These are phyloP conservation scores for Hibiscus mutabilis DNA, from an alignment of 345 rosid genomes.

Conservation along the genomic window DNA sequence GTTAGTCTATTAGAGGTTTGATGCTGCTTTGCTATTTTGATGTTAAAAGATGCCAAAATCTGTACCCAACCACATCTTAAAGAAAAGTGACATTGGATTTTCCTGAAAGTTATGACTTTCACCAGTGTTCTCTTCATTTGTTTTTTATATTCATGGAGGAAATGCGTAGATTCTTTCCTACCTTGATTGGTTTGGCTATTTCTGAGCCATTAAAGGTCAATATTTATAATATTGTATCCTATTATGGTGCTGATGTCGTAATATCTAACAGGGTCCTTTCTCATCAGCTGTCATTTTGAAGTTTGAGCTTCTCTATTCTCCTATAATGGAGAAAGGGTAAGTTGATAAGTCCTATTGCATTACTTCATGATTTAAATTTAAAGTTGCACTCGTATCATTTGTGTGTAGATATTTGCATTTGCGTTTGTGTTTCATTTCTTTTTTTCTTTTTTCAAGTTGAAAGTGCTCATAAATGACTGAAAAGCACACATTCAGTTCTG, in stretches of 20 bases:
- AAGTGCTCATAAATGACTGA: background rate
- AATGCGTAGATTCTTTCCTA: background rate
- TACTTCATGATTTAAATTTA: background rate
- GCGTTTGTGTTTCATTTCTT: background rate
- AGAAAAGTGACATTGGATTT: background rate
- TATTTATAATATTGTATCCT: background rate
- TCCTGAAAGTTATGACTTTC: background rate
- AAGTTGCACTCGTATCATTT: background rate
- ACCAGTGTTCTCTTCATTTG: background rate
- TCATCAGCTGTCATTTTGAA: conserved; percentile 77
- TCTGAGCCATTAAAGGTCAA: background rate
- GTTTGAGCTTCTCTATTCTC: conserved; percentile 91
- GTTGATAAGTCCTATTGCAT: conserved; percentile 13
- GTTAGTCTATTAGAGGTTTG: background rate
- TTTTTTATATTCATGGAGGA: background rate
- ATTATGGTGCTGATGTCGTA: conserved; percentile 10
- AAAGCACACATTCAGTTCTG: conserved; percentile 34
- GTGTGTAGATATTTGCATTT: background rate
- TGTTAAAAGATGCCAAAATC: background rate
- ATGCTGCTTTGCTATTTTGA: conserved; percentile 1
- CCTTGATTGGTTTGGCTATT: conserved; percentile 3
- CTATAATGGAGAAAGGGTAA: conserved; percentile 48
- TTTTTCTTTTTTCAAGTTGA: background rate
- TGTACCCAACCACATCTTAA: background rate
- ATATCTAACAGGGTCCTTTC: conserved; percentile 46